A percentile compares a stretch with the other conserved stretches of the same genome.
Evolutionary conservation across 2,329 filamentous ascomycete species (phyloP).

Genomic region (Chaetomium olivaceum): DNA sequence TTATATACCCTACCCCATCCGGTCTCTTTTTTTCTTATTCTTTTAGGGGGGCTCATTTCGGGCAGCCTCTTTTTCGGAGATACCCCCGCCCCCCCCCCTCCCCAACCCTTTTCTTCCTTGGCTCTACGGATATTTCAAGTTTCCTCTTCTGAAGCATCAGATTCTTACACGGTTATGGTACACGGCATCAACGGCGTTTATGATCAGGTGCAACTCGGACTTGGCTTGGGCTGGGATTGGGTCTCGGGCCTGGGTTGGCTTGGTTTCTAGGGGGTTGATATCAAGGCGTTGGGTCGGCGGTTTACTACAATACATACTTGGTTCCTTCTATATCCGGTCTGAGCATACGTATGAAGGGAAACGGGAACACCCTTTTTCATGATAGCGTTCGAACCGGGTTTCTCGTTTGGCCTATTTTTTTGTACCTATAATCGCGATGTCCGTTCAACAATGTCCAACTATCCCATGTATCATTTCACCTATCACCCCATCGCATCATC

Average conservation of each 20-base stretch:
- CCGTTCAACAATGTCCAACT: not conserved
- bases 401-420: not conserved
- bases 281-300: slow-evolving; percentile 6
- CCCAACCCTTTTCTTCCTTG: not conserved
- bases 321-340: not conserved
- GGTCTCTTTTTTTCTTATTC: not conserved
- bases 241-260: not conserved
- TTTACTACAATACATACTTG: not conserved
- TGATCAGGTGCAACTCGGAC: not conserved
- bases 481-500: not conserved
- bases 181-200: slow-evolving; percentile 4
- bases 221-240: not conserved
- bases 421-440: no score
- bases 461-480: not conserved
- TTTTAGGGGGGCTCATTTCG: not conserved
- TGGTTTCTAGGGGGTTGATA: not conserved
- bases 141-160: not conserved
- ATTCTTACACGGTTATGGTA: not conserved
- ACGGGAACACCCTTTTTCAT: not conserved
- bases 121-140: not conserved
- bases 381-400: not conserved
- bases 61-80: not conserved
- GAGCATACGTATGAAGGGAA: not conserved
- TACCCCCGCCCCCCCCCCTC: no score
- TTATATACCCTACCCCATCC: slow-evolving; percentile 5